Evolutionary conservation across 139 green algal species (phyloP).

Genomic region (Chlamydomonas incerta): DNA sequence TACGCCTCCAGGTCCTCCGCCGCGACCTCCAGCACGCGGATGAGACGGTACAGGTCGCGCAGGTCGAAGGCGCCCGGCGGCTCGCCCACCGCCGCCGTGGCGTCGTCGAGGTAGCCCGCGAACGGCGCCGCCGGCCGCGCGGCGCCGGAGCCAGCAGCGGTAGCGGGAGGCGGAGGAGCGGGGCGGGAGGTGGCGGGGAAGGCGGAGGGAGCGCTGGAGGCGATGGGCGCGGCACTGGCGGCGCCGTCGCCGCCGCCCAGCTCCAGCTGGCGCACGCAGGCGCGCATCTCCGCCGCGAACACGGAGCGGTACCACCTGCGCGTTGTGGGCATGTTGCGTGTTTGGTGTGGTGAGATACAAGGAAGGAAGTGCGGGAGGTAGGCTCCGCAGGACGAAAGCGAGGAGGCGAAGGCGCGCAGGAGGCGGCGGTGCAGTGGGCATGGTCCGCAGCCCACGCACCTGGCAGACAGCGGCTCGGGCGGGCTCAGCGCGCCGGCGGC

Average conservation of each 20-base stretch:
- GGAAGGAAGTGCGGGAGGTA: no score
- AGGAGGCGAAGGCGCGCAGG: no score
- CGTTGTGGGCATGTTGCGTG: neutral
- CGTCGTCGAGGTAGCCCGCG: neutral
- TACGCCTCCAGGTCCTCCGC: conserved; percentile 23
- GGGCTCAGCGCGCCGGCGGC: neutral
- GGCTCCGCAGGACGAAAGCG: no score
- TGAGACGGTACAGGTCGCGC: conserved; percentile 41
- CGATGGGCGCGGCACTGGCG: neutral
- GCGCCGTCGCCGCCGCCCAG: neutral
- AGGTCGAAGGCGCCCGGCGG: conserved; percentile 34
- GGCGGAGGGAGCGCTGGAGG: no score
- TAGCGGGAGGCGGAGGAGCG: no score
- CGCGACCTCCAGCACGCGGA: conserved; percentile 27
- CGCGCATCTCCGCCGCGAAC: conserved; percentile 6
- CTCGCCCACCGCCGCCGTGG: neutral
- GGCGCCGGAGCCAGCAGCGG: no score
- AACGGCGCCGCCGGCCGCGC: neutral
- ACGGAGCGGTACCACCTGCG: conserved; percentile 17
- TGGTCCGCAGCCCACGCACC: no score
- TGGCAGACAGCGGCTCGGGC: no score
- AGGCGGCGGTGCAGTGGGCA: no score
- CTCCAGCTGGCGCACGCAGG: conserved; percentile 7
- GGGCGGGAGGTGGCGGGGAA: no score
- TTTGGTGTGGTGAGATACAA: no score